Percentiles rank a stretch among this genome's conserved stretches.
phyloP scores from a whole-genome alignment of 1,284 basidiomycete species.

The Ganoderma multipileum region DNA sequence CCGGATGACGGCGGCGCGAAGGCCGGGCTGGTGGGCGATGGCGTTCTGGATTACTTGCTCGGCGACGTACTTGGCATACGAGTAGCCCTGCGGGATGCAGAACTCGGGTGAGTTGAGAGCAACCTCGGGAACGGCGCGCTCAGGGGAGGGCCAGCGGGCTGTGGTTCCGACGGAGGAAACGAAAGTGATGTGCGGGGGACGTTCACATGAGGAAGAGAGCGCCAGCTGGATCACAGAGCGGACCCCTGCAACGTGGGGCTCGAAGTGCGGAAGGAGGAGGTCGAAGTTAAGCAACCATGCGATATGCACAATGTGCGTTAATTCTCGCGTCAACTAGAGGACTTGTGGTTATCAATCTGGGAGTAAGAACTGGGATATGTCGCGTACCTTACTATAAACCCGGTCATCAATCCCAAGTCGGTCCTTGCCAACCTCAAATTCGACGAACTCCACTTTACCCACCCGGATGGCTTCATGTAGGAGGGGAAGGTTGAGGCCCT shows the following conservation, averaged over 20 bases:
- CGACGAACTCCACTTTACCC: conserved; percentile 8
- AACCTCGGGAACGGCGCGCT: conserved; percentile 26
- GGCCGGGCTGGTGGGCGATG: conserved; percentile 6
- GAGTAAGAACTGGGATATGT: not conserved
- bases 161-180: conserved; percentile 38
- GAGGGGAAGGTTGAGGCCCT: conserved; percentile 3
- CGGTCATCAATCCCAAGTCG: conserved; percentile 13
- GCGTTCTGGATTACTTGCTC: conserved; percentile 31
- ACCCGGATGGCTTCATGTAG: not conserved
- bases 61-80: conserved; percentile 32
- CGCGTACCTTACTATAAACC: conserved; percentile 7
- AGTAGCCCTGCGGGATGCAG: conserved; percentile 29
- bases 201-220: conserved; percentile 24
- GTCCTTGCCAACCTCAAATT: conserved; percentile 4
- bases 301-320: conserved; percentile 37
- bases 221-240: conserved; percentile 30
- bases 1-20: conserved; percentile 28
- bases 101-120: conserved; percentile 24
- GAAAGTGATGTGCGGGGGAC: conserved; percentile 36
- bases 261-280: conserved; percentile 25
- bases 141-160: conserved; percentile 15
- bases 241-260: conserved; percentile 17
- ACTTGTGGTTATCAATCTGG: not conserved
- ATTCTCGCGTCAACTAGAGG: conserved; percentile 20
- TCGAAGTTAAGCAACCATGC: conserved; percentile 45